Evolutionary conservation across 2,329 filamentous ascomycete genomes (phyloP).

Genomic region (Raffaelea albimanens): DNA sequence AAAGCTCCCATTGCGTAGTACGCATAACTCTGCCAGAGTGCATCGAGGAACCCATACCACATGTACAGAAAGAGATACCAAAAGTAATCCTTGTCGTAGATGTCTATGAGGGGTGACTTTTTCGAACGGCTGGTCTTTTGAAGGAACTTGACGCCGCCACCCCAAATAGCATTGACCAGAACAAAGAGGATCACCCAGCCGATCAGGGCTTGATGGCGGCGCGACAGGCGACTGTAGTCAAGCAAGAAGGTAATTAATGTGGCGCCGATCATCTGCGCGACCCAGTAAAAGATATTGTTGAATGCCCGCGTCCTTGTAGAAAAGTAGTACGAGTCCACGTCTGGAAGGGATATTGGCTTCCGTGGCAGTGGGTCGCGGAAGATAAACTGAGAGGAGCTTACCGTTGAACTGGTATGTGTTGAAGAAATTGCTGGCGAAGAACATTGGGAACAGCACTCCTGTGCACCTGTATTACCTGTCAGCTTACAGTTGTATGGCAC

Average conservation of each 20-base stretch:
- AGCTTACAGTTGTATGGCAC: conserved; percentile 66
- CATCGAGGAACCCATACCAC: conserved; percentile 84
- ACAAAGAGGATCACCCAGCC: conserved; percentile 53
- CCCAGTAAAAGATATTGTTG: conserved; percentile 72
- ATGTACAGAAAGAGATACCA: conserved; percentile 84
- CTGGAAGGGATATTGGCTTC: too few species aligned
- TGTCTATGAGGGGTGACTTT: conserved; percentile 45
- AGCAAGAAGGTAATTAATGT: conserved; percentile 62
- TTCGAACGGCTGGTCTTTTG: conserved; percentile 39
- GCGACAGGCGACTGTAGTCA: conserved; percentile 49
- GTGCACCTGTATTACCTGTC: conserved; percentile 61
- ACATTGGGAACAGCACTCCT: conserved; percentile 70
- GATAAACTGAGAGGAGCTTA: conserved; percentile 26
- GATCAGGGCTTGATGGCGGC: conserved; percentile 57
- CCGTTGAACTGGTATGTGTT: conserved; percentile 67
- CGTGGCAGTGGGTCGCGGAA: too few species aligned
- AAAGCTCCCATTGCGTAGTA: conserved; percentile 97
- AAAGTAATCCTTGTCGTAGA: conserved; percentile 44
- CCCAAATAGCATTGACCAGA: conserved; percentile 72
- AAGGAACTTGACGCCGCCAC: conserved; percentile 59
- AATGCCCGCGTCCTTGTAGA: conserved; percentile 63
- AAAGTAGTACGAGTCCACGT: conserved; percentile 54
- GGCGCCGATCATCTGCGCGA: conserved; percentile 69
- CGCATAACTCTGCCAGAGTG: conserved; percentile 78
- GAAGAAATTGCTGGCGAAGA: conserved; percentile 72